Evolutionary conservation across 768 basidiomycete species (phyloP).

Genomic region (Pisolithus tinctorius): DNA sequence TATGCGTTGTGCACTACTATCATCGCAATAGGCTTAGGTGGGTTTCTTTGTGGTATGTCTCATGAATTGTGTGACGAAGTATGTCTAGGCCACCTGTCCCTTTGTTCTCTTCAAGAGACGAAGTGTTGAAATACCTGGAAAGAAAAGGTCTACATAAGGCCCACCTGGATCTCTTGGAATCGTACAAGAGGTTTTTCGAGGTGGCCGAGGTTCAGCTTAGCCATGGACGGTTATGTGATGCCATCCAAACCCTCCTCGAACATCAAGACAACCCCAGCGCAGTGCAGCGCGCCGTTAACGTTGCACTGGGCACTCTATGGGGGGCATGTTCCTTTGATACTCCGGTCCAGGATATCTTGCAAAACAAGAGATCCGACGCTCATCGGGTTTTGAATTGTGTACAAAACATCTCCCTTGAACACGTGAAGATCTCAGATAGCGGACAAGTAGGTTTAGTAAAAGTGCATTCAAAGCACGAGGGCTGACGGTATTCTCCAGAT

Average conservation of each 20-base stretch:
- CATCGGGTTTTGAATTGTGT: conserved; percentile 17
- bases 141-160: conserved; percentile 45
- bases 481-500: neutral
- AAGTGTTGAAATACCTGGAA: conserved; percentile 54
- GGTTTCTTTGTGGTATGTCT: no score
- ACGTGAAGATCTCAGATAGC: neutral
- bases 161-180: conserved; percentile 38
- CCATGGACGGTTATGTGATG: conserved; percentile 41
- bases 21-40: neutral
- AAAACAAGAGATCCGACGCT: neutral
- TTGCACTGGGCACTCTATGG: conserved; percentile 42
- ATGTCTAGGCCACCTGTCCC: conserved; percentile 35
- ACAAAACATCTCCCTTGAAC: conserved; percentile 12
- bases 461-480: neutral
- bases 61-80: neutral
- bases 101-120: conserved; percentile 46
- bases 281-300: conserved; percentile 29
- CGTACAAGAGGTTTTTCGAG: conserved; percentile 35
- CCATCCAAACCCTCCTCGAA: conserved; percentile 38
- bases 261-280: conserved; percentile 23
- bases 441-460: neutral
- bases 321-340: conserved; percentile 34
- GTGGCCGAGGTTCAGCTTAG: conserved; percentile 46
- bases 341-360: conserved; percentile 2
- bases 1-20: neutral